phyloP scores from a whole-genome alignment of 352 stramenopile species.

The Globisporangium middletonii region DNA sequence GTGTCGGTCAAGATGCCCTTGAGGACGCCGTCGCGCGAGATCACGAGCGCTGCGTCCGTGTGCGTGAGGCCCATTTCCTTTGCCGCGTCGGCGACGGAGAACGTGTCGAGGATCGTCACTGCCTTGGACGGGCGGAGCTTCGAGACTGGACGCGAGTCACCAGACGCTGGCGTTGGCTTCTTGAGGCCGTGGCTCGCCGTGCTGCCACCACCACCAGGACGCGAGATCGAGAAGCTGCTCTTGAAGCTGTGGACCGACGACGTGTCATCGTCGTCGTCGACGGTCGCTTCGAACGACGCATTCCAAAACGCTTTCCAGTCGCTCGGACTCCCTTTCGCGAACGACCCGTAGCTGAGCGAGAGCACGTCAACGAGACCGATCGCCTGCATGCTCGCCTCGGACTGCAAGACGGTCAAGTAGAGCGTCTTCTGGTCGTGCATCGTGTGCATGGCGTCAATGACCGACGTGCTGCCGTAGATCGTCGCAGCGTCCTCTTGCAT shows the following conservation, averaged over 20 bases:
- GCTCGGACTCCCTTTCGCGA: constrained; percentile 81
- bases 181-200: constrained; percentile 27
- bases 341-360: constrained; percentile 84
- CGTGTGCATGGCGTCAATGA: constrained; percentile 84
- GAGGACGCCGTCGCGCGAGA: constrained; percentile 85
- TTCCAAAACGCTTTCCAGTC: constrained; percentile 91
- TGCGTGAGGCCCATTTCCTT: constrained; percentile 88
- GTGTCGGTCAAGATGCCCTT: constrained; percentile 95
- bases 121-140: constrained; percentile 86
- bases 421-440: constrained; percentile 88
- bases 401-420: constrained; percentile 79
- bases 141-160: constrained; percentile 88
- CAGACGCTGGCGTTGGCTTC: constrained; percentile 41
- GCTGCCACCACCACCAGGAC: constrained; percentile 24
- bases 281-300: constrained; percentile 70
- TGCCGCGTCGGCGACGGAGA: constrained; percentile 86
- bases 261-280: constrained; percentile 70
- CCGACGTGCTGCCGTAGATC: constrained; percentile 58
- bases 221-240: constrained; percentile 62
- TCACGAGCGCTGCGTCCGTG: constrained; percentile 91
- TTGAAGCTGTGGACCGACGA: constrained; percentile 81
- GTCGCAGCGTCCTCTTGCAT: constrained; percentile 77
- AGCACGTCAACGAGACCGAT: constrained; percentile 85
- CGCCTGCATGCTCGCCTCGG: constrained; percentile 49
- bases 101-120: constrained; percentile 82